phyloP scores from a whole-genome alignment of 371 early-diverging fungal genomes.

The Mucor racemosus region DNA sequence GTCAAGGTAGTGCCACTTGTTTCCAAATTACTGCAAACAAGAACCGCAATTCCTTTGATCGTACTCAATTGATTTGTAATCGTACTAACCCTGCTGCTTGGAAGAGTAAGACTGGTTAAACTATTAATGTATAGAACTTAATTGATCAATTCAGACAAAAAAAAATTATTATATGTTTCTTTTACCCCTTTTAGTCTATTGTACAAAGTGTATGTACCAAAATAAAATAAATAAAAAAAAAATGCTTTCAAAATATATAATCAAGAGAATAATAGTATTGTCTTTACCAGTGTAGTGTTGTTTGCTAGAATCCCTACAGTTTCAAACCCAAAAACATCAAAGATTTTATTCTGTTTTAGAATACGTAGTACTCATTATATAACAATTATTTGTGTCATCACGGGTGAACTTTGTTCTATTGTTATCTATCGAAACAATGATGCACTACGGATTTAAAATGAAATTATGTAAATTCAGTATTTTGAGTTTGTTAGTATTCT shows the following conservation, averaged over 20 bases:
- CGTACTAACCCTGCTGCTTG: conserved; percentile 53
- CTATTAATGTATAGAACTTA: conserved; percentile 14
- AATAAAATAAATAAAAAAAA: conserved; percentile 2
- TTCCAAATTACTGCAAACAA: conserved; percentile 96
- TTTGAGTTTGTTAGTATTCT: too few relatives aligned
- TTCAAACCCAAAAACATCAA: too few relatives aligned
- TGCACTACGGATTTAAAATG: too few relatives aligned
- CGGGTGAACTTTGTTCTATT: too few relatives aligned
- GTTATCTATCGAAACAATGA: too few relatives aligned
- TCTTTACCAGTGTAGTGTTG: too few relatives aligned
- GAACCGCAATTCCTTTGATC: conserved; percentile 93
- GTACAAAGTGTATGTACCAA: conserved; percentile 18
- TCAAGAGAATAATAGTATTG: too few relatives aligned
- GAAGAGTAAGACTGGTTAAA: conserved; percentile 31
- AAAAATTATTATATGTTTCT: conserved; percentile 7
- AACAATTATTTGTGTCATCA: too few relatives aligned
- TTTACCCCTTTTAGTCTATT: conserved; percentile 6
- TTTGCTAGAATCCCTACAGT: too few relatives aligned
- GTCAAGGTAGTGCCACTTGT: conserved; percentile 95
- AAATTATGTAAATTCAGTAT: too few relatives aligned
- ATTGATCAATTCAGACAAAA: not conserved
- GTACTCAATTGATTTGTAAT: conserved; percentile 64
- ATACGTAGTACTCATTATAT: too few relatives aligned
- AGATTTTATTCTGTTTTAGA: too few relatives aligned
- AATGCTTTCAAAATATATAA: not conserved